These are phyloP conservation scores for Penicillium sp. DNA, from an alignment of 2,329 filamentous ascomycete genomes.

Conservation along the genomic window DNA sequence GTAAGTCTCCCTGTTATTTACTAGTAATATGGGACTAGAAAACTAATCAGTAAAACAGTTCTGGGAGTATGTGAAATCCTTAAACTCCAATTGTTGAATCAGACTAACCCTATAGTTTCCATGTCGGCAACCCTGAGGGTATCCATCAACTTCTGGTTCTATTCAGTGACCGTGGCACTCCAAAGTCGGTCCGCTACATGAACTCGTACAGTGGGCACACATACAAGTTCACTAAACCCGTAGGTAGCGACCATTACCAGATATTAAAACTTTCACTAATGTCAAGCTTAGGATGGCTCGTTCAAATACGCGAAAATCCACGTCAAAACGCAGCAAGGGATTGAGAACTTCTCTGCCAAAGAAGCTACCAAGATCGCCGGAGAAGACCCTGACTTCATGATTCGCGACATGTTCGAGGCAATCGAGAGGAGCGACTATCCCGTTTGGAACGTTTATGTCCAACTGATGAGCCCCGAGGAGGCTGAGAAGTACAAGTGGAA, in stretches of 20 bases:
- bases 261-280: too few relatives aligned
- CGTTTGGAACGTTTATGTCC: not conserved
- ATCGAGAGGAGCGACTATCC: slow-evolving; percentile 47
- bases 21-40: too few relatives aligned
- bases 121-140: slow-evolving; percentile 63
- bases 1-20: too few relatives aligned
- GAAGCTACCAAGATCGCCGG: slow-evolving; percentile 67
- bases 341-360: slow-evolving; percentile 27
- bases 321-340: slow-evolving; percentile 53
- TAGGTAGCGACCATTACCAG: not conserved
- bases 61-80: slow-evolving; percentile 30
- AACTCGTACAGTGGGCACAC: slow-evolving; percentile 69
- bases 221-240: slow-evolving; percentile 12
- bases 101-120: slow-evolving; percentile 38
- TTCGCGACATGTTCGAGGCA: not conserved
- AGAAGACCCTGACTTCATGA: slow-evolving; percentile 59
- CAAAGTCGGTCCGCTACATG: slow-evolving; percentile 63
- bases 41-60: too few relatives aligned
- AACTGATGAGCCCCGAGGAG: too few relatives aligned
- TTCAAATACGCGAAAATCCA: too few relatives aligned
- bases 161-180: slow-evolving; percentile 67
- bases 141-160: slow-evolving; percentile 65
- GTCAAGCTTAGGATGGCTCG: too few relatives aligned
- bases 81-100: too few relatives aligned
- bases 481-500: slow-evolving; percentile 46